Conservation (phyloP, 2,329 filamentous ascomycete species). For the Xylariaceae sp. region DNA sequence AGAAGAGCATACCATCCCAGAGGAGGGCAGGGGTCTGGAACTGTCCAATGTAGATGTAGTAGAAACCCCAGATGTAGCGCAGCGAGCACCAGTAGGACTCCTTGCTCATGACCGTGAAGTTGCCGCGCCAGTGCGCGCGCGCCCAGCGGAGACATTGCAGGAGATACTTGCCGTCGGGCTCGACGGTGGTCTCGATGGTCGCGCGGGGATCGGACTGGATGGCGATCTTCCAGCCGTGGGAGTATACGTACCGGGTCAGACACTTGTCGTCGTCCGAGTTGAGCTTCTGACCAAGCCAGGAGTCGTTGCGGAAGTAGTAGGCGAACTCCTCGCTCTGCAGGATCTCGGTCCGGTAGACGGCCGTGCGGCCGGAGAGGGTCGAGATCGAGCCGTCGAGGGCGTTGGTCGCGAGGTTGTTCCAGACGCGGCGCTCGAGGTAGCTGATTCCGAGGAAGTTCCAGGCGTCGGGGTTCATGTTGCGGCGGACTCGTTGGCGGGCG, state of each 20-base stretch:
- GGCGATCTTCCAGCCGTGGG: slow-evolving; percentile 9
- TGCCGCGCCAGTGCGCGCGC: slow-evolving; percentile 6
- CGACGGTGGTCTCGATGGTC: slow-evolving; percentile 8
- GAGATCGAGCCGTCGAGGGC: slow-evolving; percentile 7
- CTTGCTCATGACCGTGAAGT: slow-evolving; percentile 6
- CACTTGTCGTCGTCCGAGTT: slow-evolving; percentile 9
- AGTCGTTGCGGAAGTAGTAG: slow-evolving; percentile 1
- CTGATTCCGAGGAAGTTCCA: slow-evolving; percentile 12
- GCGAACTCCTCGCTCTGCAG: slow-evolving; percentile 6
- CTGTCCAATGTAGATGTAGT: slow-evolving; percentile 10
- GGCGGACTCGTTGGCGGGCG: slow-evolving; percentile 1
- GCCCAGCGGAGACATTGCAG: slow-evolving; percentile 9
- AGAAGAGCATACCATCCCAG: slow-evolving; percentile 2
- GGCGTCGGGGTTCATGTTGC: neutral
- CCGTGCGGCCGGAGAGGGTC: slow-evolving; percentile 8
- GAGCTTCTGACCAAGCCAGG: neutral
- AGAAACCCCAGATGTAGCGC: slow-evolving; percentile 7
- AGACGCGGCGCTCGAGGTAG: slow-evolving; percentile 10
- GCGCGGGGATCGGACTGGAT: slow-evolving; percentile 5
- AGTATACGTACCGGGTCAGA: slow-evolving; percentile 9
- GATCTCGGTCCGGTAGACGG: slow-evolving; percentile 9
- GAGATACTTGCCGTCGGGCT: slow-evolving; percentile 3
- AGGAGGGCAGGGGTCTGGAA: slow-evolving; percentile 6
- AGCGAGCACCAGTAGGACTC: slow-evolving; percentile 9
- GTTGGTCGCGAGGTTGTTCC: slow-evolving; percentile 11